Conservation (phyloP, 2,329 filamentous ascomycete species). For the Xylaria sp. region DNA sequence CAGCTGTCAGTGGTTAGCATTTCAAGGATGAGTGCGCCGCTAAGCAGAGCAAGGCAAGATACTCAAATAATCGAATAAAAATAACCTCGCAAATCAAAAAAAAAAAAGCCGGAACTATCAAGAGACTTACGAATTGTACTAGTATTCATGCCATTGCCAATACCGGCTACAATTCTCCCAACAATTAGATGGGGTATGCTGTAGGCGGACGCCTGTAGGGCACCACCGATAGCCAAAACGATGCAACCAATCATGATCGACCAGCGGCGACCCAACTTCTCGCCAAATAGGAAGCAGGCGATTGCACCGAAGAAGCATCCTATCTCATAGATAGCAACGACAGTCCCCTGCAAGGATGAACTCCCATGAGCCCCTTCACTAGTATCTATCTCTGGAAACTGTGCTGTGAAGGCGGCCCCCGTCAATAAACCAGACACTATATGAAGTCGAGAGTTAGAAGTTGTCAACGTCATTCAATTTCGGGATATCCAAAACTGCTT, state of each 20-base stretch:
- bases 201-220: slow-evolving; percentile 24
- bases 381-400: slow-evolving; percentile 26
- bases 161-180: not conserved
- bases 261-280: slow-evolving; percentile 50
- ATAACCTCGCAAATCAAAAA: not conserved
- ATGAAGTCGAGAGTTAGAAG: not conserved
- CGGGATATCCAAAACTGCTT: not conserved
- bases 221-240: slow-evolving; percentile 50
- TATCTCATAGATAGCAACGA: slow-evolving; percentile 68
- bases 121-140: slow-evolving; percentile 10
- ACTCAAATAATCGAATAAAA: slow-evolving; percentile 46
- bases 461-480: not conserved
- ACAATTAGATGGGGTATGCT: not conserved
- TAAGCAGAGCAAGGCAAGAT: too few relatives aligned
- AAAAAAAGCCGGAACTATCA: not conserved
- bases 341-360: slow-evolving; percentile 52
- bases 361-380: slow-evolving; percentile 12
- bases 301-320: slow-evolving; percentile 66
- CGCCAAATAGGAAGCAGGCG: slow-evolving; percentile 49
- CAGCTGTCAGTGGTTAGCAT: too few relatives aligned
- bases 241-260: slow-evolving; percentile 49
- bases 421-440: slow-evolving; percentile 23
- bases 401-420: slow-evolving; percentile 17
- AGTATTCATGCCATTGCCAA: slow-evolving; percentile 51
- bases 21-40: too few relatives aligned